Percentiles rank a stretch among this genome's conserved stretches.
Evolutionary conservation across 768 basidiomycete species (phyloP).

Genomic region (Leccinum longicurvipes): DNA sequence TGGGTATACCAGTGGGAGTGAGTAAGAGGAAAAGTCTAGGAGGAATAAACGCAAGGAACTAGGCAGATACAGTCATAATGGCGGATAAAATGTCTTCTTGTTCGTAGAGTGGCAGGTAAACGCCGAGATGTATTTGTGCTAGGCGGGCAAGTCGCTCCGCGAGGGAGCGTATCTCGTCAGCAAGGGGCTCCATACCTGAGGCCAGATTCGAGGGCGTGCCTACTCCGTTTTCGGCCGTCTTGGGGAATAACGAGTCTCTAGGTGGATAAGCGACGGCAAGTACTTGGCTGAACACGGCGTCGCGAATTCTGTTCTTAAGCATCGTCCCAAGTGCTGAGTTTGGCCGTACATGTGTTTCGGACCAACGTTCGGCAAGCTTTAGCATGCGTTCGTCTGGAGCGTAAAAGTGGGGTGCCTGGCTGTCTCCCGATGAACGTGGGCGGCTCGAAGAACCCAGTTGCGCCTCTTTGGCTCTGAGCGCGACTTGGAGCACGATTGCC

Average conservation of each 20-base stretch:
- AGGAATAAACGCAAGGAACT: slow-evolving; percentile 12
- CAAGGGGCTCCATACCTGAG: slow-evolving; percentile 69
- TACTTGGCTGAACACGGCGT: slow-evolving; percentile 60
- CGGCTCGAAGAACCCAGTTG: slow-evolving; percentile 25
- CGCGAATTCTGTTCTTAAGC: slow-evolving; percentile 60
- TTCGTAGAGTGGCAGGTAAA: slow-evolving; percentile 77
- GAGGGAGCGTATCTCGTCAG: slow-evolving; percentile 61
- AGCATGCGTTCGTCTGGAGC: slow-evolving; percentile 52
- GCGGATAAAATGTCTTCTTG: slow-evolving; percentile 43
- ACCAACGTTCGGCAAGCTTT: slow-evolving; percentile 67
- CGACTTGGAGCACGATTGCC: slow-evolving; percentile 73
- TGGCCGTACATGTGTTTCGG: slow-evolving; percentile 59
- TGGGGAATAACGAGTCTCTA: slow-evolving; percentile 34
- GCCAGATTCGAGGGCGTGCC: slow-evolving; percentile 23
- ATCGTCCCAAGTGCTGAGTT: slow-evolving; percentile 58
- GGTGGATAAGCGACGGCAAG: slow-evolving; percentile 50
- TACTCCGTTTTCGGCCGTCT: slow-evolving; percentile 22
- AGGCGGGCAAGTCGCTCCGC: slow-evolving; percentile 71
- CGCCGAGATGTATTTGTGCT: slow-evolving; percentile 68
- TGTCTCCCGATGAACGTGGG: slow-evolving; percentile 22
- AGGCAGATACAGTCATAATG: slow-evolving; percentile 17
- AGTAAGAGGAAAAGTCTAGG: slow-evolving; percentile 22
- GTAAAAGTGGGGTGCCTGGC: slow-evolving; percentile 22
- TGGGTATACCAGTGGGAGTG: slow-evolving; percentile 27
- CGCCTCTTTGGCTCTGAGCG: slow-evolving; percentile 59